Evolutionary conservation across 1,284 basidiomycete species (phyloP).

Genomic region (Ustilago hordei): DNA sequence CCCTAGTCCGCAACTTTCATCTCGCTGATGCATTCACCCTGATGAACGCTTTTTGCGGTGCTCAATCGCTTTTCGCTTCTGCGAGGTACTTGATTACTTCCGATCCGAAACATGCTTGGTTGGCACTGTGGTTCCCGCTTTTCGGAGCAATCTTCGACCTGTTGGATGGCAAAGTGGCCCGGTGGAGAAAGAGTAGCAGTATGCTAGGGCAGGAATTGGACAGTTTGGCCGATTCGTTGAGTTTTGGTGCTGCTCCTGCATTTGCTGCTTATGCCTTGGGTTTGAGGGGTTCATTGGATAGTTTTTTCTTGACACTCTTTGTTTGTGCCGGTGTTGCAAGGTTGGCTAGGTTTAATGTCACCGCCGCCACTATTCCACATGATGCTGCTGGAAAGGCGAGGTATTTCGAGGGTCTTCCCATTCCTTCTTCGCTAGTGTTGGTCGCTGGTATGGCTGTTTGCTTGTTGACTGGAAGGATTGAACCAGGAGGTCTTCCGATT

Average conservation of each 20-base stretch:
- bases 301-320: constrained; percentile 85
- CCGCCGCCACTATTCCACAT: constrained; percentile 92
- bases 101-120: constrained; percentile 75
- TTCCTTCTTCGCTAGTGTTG: constrained; percentile 87
- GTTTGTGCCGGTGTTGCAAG: constrained; percentile 96
- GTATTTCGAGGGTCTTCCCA: constrained; percentile 98
- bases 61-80: constrained; percentile 92
- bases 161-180: constrained; percentile 95
- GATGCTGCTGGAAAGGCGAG: constrained; percentile 86
- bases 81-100: constrained; percentile 86
- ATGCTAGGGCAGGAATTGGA: constrained; percentile 99
- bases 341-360: constrained; percentile 97
- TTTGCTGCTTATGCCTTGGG: constrained; percentile 92
- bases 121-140: constrained; percentile 86
- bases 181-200: constrained; percentile 93
- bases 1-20: constrained; percentile 83
- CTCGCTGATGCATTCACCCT: constrained; percentile 99
- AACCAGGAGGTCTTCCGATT: constrained; percentile 51
- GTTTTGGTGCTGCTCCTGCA: constrained; percentile 96
- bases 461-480: constrained; percentile 77
- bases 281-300: constrained; percentile 88
- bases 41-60: constrained; percentile 98
- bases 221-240: constrained; percentile 95
- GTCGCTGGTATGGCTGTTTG: constrained; percentile 85
- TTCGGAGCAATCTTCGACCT: constrained; percentile 99